Evolutionary conservation across 2,329 filamentous ascomycete species (phyloP), one percentile per base, ranked within the genome.

Genomic region (Fusarium sp.): DNA sequence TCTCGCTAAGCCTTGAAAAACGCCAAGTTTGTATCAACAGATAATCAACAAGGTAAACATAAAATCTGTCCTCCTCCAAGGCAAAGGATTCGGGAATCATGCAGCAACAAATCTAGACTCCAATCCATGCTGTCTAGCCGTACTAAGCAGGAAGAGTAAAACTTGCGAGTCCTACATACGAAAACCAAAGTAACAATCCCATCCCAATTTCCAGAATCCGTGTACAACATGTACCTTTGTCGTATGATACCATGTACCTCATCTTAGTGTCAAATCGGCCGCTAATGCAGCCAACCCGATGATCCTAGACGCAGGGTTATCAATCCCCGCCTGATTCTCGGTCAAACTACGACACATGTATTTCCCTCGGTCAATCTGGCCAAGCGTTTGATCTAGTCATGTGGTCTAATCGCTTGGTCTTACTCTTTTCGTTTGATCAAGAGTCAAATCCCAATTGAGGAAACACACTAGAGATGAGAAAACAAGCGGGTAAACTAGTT

Each of bases 271-370:
- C 32, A 25, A 56, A 59, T 60, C 68, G 54, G 68, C 63, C 68
- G 60, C 68, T 71, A 71, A 71, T 71, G 68, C 68, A 71, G 42
- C 50, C 38, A 50, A 18, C 42, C 67, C 57, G 67, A 49, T 6
- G 45, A 66, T 49, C 63, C 15, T 34, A 6, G 32, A 32, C 16
- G n/a, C 27, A 62, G 38, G 47, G 32, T 38, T 34, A 34, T 42
- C n/a, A 18, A 29, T 58, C 9, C 34, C 16, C 22, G 29, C 54
- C 24, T n/a, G 18, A 38, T n/a, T 38, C 18, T 38, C 18, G 34
- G 34, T 11, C 34, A n/a, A n/a, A 38, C 29, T n/a, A 56, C 15
- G 15, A 14, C 20, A 22, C 34, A n/a, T 38, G 11, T 38, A 9
- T 11, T 38, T 16, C 24, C 10, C 18, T 40, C 22, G 29, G 32